These are phyloP conservation scores for Starmerella etchellsii DNA, from an alignment of 805 yeast genomes.

Conservation along the genomic window DNA sequence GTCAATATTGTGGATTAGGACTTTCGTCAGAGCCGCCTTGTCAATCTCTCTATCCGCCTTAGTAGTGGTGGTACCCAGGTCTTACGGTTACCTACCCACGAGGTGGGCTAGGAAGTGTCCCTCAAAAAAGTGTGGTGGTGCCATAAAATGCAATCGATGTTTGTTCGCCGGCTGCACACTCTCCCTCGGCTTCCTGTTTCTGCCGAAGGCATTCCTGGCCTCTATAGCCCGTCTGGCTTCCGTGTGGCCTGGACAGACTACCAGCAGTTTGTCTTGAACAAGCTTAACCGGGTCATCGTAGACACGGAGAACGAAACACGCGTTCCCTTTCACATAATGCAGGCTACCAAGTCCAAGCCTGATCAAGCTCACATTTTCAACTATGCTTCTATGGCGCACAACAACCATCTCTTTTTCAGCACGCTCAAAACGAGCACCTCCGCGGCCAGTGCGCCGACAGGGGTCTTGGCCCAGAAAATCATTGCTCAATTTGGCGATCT, in stretches of 20 bases:
- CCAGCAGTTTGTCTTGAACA: constrained; percentile 46
- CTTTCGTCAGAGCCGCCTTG: too few relatives aligned
- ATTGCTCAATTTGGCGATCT: constrained; percentile 59
- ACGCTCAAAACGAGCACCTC: constrained; percentile 8
- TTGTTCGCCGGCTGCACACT: constrained; percentile 37
- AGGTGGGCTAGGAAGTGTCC: too few relatives aligned
- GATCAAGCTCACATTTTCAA: constrained; percentile 63
- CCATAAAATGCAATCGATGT: neutral
- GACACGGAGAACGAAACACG: constrained; percentile 74
- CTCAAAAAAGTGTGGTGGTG: too few relatives aligned
- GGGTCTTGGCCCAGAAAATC: constrained; percentile 32
- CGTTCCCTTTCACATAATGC: constrained; percentile 53
- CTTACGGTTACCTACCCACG: too few relatives aligned
- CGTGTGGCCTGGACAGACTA: constrained; percentile 68
- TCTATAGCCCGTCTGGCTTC: constrained; percentile 55
- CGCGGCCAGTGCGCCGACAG: constrained; percentile 11
- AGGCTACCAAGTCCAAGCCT: constrained; percentile 51
- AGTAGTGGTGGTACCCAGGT: too few relatives aligned
- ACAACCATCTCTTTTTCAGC: constrained; percentile 74
- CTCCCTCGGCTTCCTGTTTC: constrained; percentile 42
- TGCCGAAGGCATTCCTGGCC: constrained; percentile 45
- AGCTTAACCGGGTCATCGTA: constrained; percentile 46
- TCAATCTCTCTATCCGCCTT: too few relatives aligned
- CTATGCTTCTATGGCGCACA: constrained; percentile 80
- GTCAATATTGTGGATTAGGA: too few relatives aligned